Conservation (phyloP, 2,329 filamentous ascomycete genomes). For the Sporothrix phasma region DNA sequence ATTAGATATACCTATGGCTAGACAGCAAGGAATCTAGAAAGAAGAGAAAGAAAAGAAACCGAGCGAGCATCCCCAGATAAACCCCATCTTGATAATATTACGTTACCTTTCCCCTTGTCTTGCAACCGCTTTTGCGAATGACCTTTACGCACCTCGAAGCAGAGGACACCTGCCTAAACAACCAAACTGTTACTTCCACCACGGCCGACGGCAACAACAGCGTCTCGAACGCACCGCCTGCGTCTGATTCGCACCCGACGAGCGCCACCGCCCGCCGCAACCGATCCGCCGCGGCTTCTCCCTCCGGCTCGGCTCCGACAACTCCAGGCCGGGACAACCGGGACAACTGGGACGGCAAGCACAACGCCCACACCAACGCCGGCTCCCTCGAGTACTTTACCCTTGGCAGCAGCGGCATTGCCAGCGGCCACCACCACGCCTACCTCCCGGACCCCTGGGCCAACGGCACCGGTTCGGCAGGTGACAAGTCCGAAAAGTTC, state of each 20-base stretch:
- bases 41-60: neutral
- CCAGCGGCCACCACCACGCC: slow-evolving; percentile 11
- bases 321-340: neutral
- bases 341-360: too few species aligned
- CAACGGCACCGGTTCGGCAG: neutral
- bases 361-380: neutral
- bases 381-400: slow-evolving; percentile 1
- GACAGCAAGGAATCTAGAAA: slow-evolving; percentile 11
- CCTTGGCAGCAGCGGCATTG: slow-evolving; percentile 12
- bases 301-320: neutral
- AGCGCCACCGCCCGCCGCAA: neutral
- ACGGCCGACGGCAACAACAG: neutral
- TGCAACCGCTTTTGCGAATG: slow-evolving; percentile 22
- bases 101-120: neutral
- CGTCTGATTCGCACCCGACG: neutral
- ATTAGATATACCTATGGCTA: slow-evolving; percentile 11
- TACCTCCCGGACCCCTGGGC: slow-evolving; percentile 15
- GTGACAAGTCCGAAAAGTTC: neutral
- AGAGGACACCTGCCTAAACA: slow-evolving; percentile 34
- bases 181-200: slow-evolving; percentile 18
- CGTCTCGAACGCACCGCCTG: neutral
- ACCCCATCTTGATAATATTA: neutral
- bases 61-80: slow-evolving; percentile 1
- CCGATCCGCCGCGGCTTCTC: neutral
- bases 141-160: slow-evolving; percentile 24